Conservation (phyloP, 2,329 filamentous ascomycete genomes). For the Pleoardoris graminearum region DNA sequence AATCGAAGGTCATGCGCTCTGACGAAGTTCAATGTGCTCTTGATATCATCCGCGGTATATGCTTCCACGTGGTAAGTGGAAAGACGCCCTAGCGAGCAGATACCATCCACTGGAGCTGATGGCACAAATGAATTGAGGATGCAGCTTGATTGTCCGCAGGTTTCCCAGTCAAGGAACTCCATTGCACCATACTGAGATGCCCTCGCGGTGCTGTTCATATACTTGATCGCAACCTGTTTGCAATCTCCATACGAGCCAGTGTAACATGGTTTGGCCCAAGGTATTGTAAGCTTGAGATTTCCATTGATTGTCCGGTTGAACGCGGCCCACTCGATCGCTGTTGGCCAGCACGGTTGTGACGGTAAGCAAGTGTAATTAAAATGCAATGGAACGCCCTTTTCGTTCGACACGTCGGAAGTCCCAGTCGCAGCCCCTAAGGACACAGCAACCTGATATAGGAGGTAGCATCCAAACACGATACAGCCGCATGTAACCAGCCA, state of each 20-base stretch:
- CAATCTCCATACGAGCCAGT: conserved; percentile 9
- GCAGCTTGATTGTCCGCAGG: conserved; percentile 36
- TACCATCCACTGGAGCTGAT: conserved; percentile 27
- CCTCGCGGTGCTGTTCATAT: conserved; percentile 25
- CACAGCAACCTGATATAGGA: background rate
- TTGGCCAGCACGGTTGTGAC: conserved; percentile 43
- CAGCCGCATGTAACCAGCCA: background rate
- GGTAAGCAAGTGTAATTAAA: conserved; percentile 42
- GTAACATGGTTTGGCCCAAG: conserved; percentile 41
- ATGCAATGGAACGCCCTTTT: background rate
- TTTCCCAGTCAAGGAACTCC: conserved; percentile 44
- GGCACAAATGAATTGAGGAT: conserved; percentile 33
- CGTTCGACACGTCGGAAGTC: background rate
- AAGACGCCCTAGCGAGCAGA: conserved; percentile 38
- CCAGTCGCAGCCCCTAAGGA: background rate
- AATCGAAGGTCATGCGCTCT: conserved; percentile 37
- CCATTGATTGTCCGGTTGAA: conserved; percentile 41
- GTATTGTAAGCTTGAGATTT: conserved; percentile 32
- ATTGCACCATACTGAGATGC: conserved; percentile 38
- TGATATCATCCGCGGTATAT: conserved; percentile 29
- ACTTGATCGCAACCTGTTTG: background rate
- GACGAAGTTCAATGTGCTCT: conserved; percentile 34
- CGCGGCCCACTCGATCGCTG: conserved; percentile 30
- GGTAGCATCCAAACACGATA: background rate
- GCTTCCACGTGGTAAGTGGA: conserved; percentile 41